Evolutionary conservation across 2,329 filamentous ascomycete genomes (phyloP).

Genomic region (Ophiostoma populinum): DNA sequence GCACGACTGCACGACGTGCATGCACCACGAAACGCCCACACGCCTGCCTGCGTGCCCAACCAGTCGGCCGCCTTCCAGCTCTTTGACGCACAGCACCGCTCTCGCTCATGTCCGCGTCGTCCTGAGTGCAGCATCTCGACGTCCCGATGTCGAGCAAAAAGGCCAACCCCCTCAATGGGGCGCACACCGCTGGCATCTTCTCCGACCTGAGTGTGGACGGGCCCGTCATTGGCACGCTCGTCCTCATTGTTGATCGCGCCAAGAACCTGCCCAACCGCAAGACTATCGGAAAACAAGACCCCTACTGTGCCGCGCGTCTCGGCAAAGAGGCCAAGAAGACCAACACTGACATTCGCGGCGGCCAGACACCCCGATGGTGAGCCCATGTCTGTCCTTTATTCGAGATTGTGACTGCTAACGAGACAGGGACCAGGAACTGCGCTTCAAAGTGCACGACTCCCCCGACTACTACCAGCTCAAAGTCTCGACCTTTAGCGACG

Average conservation of each 20-base stretch:
- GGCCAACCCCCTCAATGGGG: conserved; percentile 37
- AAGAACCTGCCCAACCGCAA: conserved; percentile 96
- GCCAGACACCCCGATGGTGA: conserved; percentile 91
- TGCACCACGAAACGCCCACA: no score
- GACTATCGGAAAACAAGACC: conserved; percentile 96
- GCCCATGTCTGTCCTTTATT: no score
- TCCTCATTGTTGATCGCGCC: conserved; percentile 80
- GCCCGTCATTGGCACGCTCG: conserved; percentile 80
- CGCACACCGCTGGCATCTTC: conserved; percentile 83
- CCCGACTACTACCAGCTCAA: conserved; percentile 94
- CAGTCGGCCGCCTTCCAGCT: no score
- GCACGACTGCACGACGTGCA: no score
- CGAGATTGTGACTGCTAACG: no score
- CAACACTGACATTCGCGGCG: conserved; percentile 78
- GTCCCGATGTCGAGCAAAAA: conserved; percentile 35
- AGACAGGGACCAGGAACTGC: conserved; percentile 88
- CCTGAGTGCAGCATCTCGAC: background rate
- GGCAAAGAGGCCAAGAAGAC: conserved; percentile 98
- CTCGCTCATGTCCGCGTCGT: background rate
- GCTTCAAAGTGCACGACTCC: conserved; percentile 90
- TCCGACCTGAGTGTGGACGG: conserved; percentile 89
- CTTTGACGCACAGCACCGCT: background rate
- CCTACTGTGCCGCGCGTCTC: conserved; percentile 82
- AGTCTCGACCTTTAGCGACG: conserved; percentile 91
- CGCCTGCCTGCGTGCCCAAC: no score